Evolutionary conservation across 306 rosid species (phyloP).

Genomic region (Aeschynomene evenia): DNA sequence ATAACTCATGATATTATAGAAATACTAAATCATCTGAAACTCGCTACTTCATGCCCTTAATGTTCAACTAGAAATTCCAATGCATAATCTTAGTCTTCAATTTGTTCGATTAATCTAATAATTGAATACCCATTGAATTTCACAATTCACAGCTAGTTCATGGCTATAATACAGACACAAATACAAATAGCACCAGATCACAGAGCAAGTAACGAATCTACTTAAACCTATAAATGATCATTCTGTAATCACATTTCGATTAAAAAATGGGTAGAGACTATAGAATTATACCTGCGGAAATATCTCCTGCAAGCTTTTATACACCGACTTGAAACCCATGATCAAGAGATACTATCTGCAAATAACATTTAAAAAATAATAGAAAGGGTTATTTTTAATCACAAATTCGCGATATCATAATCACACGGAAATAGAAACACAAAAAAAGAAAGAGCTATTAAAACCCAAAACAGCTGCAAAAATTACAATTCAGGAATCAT

Average conservation of each 20-base stretch:
- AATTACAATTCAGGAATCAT: neutral
- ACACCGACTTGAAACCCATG: conserved; percentile 73
- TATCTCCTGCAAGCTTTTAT: conserved; percentile 54
- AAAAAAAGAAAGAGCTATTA: neutral
- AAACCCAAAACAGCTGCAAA: neutral
- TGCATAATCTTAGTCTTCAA: neutral
- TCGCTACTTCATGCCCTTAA: neutral
- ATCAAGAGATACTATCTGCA: conserved; percentile 37
- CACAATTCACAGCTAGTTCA: neutral
- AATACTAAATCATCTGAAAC: neutral
- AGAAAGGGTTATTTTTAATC: neutral
- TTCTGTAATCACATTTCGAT: neutral
- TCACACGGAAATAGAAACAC: neutral
- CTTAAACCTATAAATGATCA: neutral
- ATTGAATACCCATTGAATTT: conserved; percentile 3
- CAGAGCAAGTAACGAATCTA: neutral
- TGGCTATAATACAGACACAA: neutral
- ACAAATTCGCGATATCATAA: neutral
- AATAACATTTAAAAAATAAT: neutral
- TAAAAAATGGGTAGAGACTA: neutral
- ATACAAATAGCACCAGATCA: conserved; percentile 11
- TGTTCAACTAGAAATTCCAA: conserved; percentile 1
- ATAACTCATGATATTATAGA: neutral
- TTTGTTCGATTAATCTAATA: neutral
- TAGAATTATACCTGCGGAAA: conserved; percentile 63